Conservation (phyloP, 1,284 basidiomycete genomes). For the Trichosporon sp. region DNA sequence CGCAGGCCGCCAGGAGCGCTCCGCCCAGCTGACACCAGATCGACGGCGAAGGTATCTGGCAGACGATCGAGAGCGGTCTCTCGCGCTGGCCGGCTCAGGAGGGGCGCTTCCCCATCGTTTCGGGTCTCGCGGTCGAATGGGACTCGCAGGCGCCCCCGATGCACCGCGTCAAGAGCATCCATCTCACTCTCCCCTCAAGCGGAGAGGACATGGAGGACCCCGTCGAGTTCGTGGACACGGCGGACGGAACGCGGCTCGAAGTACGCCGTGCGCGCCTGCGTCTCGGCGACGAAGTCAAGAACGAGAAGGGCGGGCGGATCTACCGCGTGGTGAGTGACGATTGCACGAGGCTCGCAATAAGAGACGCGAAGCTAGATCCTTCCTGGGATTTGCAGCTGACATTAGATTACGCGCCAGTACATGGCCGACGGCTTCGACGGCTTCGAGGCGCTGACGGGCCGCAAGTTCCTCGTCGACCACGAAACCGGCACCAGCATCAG, state of each 20-base stretch:
- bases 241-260: constrained; percentile 57
- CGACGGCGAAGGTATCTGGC: constrained; percentile 79
- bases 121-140: constrained; percentile 85
- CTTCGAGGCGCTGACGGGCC: constrained; percentile 69
- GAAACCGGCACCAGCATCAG: constrained; percentile 82
- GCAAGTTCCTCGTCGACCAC: constrained; percentile 75
- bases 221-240: constrained; percentile 51
- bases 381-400: background rate
- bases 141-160: constrained; percentile 71
- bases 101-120: constrained; percentile 85
- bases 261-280: constrained; percentile 47
- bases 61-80: constrained; percentile 73
- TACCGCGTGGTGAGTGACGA: constrained; percentile 69
- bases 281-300: constrained; percentile 63
- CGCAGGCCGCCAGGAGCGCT: too few species aligned
- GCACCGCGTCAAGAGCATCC: constrained; percentile 71
- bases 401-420: constrained; percentile 56
- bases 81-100: constrained; percentile 86
- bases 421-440: constrained; percentile 68
- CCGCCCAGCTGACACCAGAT: constrained; percentile 51
- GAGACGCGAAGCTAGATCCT: too few species aligned
- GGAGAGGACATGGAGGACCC: constrained; percentile 43
- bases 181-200: constrained; percentile 58
- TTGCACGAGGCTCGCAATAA: too few species aligned
- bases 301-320: constrained; percentile 62